Percentiles rank a stretch among this genome's conserved stretches.
phyloP scores from a whole-genome alignment of 1,139 yeast species.

The Magnusiomyces tetraspermus region DNA sequence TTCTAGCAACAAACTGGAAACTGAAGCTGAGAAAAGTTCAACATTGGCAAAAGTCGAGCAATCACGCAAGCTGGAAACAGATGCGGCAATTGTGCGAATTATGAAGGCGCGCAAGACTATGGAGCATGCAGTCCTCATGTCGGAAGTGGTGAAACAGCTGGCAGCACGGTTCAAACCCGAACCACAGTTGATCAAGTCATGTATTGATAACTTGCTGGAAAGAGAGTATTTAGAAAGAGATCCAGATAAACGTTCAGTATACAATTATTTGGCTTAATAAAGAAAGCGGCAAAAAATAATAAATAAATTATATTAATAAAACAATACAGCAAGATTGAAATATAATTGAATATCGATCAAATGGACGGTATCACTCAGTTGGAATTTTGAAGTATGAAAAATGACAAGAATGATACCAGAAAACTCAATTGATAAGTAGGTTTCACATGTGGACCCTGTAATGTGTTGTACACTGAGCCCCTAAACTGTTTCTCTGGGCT shows the following conservation, averaged over 20 bases:
- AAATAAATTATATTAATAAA: no score
- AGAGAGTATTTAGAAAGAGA: conserved; percentile 77
- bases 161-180: conserved; percentile 60
- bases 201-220: conserved; percentile 74
- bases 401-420: no score
- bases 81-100: conserved; percentile 82
- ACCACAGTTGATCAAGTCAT: conserved; percentile 56
- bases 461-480: no score
- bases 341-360: no score
- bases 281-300: no score
- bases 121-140: conserved; percentile 55
- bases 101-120: conserved; percentile 63
- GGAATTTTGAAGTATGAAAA: no score
- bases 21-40: conserved; percentile 35
- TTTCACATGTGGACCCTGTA: no score
- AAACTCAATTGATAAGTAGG: no score
- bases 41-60: conserved; percentile 38
- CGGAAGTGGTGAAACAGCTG: conserved; percentile 57
- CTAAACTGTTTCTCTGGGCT: no score
- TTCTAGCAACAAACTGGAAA: conserved; percentile 33
- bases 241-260: conserved; percentile 48
- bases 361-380: no score
- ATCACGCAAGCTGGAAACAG: conserved; percentile 53
- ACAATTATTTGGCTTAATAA: conserved; percentile 56
- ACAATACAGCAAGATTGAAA: no score